Evolutionary conservation across 2,329 filamentous ascomycete species (phyloP).

Genomic region (Escovopsis sp.): DNA sequence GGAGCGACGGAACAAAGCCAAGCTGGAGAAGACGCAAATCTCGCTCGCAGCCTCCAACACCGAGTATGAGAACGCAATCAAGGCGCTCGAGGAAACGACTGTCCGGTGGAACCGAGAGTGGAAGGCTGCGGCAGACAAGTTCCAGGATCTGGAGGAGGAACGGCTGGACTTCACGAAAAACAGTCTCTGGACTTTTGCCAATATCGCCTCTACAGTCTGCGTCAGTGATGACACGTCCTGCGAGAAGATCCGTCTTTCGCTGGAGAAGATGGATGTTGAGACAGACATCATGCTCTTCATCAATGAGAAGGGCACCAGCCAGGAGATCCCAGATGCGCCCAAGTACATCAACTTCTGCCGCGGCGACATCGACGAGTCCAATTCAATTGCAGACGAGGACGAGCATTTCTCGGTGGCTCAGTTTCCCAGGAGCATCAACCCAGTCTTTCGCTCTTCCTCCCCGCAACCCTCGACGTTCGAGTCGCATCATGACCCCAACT

Average conservation of each 20-base stretch:
- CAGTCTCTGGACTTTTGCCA: conserved; percentile 95
- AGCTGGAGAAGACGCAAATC: conserved; percentile 96
- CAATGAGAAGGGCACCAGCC: conserved; percentile 73
- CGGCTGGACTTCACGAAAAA: conserved; percentile 94
- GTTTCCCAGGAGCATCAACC: conserved; percentile 89
- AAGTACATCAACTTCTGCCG: conserved; percentile 99
- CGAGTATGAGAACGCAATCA: conserved; percentile 88
- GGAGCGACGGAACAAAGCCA: conserved; percentile 96
- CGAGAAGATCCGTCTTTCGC: conserved; percentile 83
- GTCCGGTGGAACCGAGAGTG: conserved; percentile 94
- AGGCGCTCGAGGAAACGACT: conserved; percentile 87
- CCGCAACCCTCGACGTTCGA: conserved; percentile 88
- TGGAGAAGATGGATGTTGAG: conserved; percentile 93
- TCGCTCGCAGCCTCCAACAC: conserved; percentile 80
- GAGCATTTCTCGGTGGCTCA: conserved; percentile 89
- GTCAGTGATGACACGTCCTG: conserved; percentile 95
- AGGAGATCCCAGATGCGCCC: conserved; percentile 92
- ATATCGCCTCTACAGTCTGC: conserved; percentile 92
- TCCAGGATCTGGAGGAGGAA: conserved; percentile 97
- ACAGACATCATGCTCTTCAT: conserved; percentile 89
- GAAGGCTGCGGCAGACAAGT: conserved; percentile 97
- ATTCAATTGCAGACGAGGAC: conserved; percentile 74
- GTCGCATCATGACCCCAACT: conserved; percentile 79
- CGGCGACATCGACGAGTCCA: conserved; percentile 66
- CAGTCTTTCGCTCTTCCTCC: conserved; percentile 87